Base-by-base conservation (phyloP, 352 stramenopile genomes). In the Phytophthora pinifolia region DNA sequence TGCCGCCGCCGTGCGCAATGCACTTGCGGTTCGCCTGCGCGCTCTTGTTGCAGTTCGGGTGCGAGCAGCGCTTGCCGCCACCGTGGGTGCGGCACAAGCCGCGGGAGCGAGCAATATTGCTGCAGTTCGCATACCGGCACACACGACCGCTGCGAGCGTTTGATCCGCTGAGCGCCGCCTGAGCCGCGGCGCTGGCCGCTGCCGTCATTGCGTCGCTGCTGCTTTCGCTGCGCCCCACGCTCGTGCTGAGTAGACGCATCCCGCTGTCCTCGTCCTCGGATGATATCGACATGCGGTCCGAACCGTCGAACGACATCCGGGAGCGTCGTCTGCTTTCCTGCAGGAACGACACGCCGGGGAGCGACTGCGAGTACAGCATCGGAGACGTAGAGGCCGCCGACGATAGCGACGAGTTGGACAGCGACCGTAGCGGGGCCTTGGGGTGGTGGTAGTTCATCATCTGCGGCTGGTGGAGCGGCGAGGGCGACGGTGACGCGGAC, bases 1-100 rank as follows among this genome's bases (percentile, higher is more conserved):
- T 94, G 42, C 85, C 85, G 15, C 85, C 85, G 27, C 85, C 85
- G 65, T 94, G 85, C 8, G 83, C 83, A 30, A 94, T 94, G 54
- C 85, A 94, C 60, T 94, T 94, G 56, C 83, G 83, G 59, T 93
- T 93, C 42, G 83, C 83, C 69, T 94, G 83, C n/a, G 85, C 85
- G 34, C 76, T 90, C 62, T 94, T 94, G 65, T 88, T 91, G 61
- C 85, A 94, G 42, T 79, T 80, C 9, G 83, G 83, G 46, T 93
- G 78, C 39, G 81, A 91, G 45, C 85, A 92, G 15, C 83, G 75
- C 62, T 92, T 92, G 17, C 80, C 82, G 12, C 82, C 82, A 46
- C 82, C 82, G 46, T 92, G 82, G 2, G 77, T 91, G 36, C 81
- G 80, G 43, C 82, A 92, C 39, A 90, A 60, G 5, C 82, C 82